Evolutionary conservation across 2,329 filamentous ascomycete species (phyloP).

Genomic region (Blastomyces parvus): DNA sequence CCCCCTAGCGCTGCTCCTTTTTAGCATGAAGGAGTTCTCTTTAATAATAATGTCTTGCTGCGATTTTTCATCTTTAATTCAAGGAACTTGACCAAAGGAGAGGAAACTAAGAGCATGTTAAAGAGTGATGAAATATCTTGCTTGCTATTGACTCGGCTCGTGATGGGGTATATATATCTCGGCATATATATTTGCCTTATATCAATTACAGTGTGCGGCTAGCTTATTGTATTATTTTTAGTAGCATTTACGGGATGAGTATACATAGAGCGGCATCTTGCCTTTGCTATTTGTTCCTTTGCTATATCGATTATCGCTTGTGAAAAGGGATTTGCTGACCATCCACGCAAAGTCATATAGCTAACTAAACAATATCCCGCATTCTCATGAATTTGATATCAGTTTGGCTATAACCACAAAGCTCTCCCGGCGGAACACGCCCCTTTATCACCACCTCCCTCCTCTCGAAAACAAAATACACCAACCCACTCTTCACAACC

Average conservation of each 20-base stretch:
- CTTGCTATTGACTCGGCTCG: not conserved
- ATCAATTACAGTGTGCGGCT: not conserved
- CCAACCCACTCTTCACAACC: conserved; percentile 11
- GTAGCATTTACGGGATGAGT: not conserved
- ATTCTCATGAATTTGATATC: not conserved
- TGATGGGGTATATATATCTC: not conserved
- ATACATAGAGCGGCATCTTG: not conserved
- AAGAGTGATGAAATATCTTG: not conserved
- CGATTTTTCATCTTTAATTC: not conserved
- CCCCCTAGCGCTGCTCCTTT: not conserved
- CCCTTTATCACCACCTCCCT: not conserved
- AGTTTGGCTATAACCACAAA: not conserved
- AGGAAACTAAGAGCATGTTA: not conserved
- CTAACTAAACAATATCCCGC: not conserved
- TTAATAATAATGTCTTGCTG: not conserved
- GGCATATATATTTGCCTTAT: not conserved
- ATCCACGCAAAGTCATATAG: not conserved
- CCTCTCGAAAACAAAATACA: not conserved
- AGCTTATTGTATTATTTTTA: not conserved
- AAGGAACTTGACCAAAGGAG: not conserved
- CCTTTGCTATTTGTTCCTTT: not conserved
- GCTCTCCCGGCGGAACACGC: no score
- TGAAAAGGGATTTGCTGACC: not conserved
- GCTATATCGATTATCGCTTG: not conserved
- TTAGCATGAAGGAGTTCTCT: not conserved